These are phyloP conservation scores for Nakazawaea ishiwadae DNA, from an alignment of 805 yeast genomes.

Conservation along the genomic window DNA sequence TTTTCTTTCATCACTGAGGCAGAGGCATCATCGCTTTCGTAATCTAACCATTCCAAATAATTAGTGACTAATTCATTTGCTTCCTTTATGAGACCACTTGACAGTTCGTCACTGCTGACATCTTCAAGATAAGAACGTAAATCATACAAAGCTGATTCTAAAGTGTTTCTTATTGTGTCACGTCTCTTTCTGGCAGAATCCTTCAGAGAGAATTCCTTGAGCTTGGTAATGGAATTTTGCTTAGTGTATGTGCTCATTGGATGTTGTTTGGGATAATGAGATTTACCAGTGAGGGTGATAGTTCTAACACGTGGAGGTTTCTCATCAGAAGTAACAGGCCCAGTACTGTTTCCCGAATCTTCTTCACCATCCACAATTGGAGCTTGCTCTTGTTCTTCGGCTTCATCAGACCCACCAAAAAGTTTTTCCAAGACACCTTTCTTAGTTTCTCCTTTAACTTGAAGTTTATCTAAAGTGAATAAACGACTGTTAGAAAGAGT, in stretches of 20 bases:
- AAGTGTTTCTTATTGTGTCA: conserved; percentile 58
- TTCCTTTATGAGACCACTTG: conserved; percentile 32
- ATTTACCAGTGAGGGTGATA: conserved; percentile 20
- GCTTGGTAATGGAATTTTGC: conserved; percentile 38
- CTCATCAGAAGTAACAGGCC: conserved; percentile 14
- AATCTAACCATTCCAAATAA: conserved; percentile 74
- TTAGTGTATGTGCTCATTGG: conserved; percentile 48
- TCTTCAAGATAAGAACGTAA: conserved; percentile 58
- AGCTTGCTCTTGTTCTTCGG: conserved; percentile 11
- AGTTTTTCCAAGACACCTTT: conserved; percentile 10
- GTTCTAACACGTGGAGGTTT: conserved; percentile 15
- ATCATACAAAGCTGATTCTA: conserved; percentile 72
- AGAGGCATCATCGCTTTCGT: conserved; percentile 52
- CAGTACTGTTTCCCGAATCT: conserved; percentile 12
- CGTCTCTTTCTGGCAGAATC: conserved; percentile 52
- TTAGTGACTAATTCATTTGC: conserved; percentile 37
- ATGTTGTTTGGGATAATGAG: conserved; percentile 35
- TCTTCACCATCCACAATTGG: conserved; percentile 14
- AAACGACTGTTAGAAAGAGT: conserved; percentile 44
- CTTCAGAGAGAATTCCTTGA: conserved; percentile 45
- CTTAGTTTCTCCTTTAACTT: conserved; percentile 25
- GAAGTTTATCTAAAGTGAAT: conserved; percentile 40
- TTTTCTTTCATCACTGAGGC: conserved; percentile 33
- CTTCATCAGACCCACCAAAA: conserved; percentile 12
- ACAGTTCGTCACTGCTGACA: conserved; percentile 48